Evolutionary conservation across 1,284 basidiomycete genomes (phyloP).

Genomic region (Hypsizygus ulmarius): DNA sequence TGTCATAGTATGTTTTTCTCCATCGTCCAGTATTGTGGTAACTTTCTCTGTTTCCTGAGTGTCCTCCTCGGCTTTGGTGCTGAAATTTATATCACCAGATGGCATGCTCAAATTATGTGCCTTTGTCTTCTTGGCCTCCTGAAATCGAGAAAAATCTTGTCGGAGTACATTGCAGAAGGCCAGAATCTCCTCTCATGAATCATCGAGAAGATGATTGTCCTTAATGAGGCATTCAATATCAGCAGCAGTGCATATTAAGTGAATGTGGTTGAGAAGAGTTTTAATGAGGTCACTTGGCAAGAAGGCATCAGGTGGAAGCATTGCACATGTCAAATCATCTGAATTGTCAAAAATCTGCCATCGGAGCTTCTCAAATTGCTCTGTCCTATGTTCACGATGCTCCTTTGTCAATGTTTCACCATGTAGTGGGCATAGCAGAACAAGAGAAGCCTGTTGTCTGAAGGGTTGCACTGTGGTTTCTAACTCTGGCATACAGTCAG

Average conservation of each 20-base stretch:
- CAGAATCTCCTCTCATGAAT: neutral
- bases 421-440: neutral
- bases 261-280: constrained; percentile 3
- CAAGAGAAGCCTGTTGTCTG: neutral
- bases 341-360: constrained; percentile 1
- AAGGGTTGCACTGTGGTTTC: neutral
- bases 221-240: neutral
- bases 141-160: neutral
- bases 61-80: too few relatives aligned
- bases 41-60: too few relatives aligned
- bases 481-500: constrained; percentile 9
- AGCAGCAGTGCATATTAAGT: neutral
- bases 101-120: too few relatives aligned
- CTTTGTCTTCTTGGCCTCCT: too few relatives aligned
- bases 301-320: constrained; percentile 8
- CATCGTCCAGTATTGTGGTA: too few relatives aligned
- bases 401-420: constrained; percentile 12
- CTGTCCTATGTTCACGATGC: constrained; percentile 3
- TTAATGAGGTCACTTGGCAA: constrained; percentile 8
- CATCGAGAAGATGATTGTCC: neutral
- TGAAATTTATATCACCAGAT: too few relatives aligned
- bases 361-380: neutral
- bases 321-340: neutral
- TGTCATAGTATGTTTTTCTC: too few relatives aligned
- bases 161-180: neutral